Evolutionary conservation across 805 yeast genomes (phyloP).

Genomic region (Saturnispora saitoi): DNA sequence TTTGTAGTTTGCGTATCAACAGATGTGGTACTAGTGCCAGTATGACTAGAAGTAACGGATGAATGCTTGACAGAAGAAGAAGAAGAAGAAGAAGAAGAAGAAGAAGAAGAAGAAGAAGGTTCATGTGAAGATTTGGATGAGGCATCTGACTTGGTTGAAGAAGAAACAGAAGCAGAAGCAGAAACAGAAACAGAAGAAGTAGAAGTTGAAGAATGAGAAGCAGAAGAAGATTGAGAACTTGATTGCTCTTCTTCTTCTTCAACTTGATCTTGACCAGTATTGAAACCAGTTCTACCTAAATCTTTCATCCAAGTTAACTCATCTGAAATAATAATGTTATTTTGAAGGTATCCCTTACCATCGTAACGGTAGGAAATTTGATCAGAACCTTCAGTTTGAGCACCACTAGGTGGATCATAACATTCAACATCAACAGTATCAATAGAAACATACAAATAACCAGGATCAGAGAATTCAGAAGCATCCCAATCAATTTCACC

Average conservation of each 20-base stretch:
- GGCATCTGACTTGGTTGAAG: neutral
- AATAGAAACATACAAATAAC: conserved; percentile 71
- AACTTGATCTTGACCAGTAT: conserved; percentile 36
- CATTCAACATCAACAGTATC: conserved; percentile 54
- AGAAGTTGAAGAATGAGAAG: conserved; percentile 1
- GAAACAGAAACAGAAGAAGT: conserved; percentile 4
- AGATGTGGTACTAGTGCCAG: neutral
- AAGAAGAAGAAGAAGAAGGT: conserved; percentile 6
- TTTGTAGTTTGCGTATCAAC: neutral
- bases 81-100: neutral
- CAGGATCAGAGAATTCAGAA: conserved; percentile 59
- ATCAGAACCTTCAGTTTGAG: conserved; percentile 35
- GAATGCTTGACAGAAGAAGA: conserved; percentile 1
- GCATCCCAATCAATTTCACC: conserved; percentile 81
- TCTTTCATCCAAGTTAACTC: conserved; percentile 52
- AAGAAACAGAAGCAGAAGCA: neutral
- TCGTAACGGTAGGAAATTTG: conserved; percentile 44
- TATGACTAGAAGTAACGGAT: conserved; percentile 1
- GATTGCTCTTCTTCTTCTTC: conserved; percentile 21
- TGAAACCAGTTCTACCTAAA: conserved; percentile 56
- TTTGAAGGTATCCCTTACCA: conserved; percentile 38
- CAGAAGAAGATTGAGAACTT: neutral
- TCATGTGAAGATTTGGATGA: conserved; percentile 1
- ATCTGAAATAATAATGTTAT: conserved; percentile 52
- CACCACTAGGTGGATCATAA: conserved; percentile 61